Evolutionary conservation across 2,329 filamentous ascomycete species (phyloP), one percentile per base, ranked within the genome.

Genomic region (Cryphonectria parasitica): DNA sequence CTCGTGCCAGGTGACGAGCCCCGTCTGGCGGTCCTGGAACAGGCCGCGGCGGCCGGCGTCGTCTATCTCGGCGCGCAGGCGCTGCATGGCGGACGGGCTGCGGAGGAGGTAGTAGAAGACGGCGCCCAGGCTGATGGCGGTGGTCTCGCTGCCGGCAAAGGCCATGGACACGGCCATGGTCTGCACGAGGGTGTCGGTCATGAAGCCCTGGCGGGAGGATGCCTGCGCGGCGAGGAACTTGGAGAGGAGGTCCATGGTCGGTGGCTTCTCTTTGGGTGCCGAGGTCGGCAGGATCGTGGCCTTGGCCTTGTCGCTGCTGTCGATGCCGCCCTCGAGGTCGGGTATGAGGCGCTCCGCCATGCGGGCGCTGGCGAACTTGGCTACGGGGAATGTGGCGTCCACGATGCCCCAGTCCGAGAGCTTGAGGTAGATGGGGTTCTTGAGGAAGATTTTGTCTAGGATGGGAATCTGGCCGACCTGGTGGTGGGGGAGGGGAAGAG

Each of bases 351-450:
- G 88, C 77, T 92, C 90, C 25, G 85, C 85, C 81, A 92, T 90
- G 69, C 90, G 89, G 6, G 85, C 87, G 69, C 88, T 85, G 0
- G 91, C 92, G 77, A 94, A 94, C n/a, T 84, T 84, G 10, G 91
- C 91, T 0, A 93, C 90, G 1, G 91, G 90, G 77, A 93, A 92
- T 8, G 91, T 90, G 13, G 87, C 87, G 76, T 92, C 90, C 73
- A 88, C 84, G 73, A 93, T 77, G 2, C 91, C 91, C 80, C 87
- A 89, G 75, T 89, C 88, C 25, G 91, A 89, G 4, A 91, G 84
- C 67, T 90, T 86, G 15, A 93, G 86, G 74, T 89, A 89, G 73
- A 95, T 79, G 0, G 92, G 92, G 76, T 95, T 95, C 82, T 95
- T 95, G 73, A 90, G 86, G 71, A 93, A 85, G 36, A 94, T 69